Percentiles rank a stretch among this genome's conserved stretches.
Conservation (phyloP, 2,329 filamentous ascomycete genomes). For the Xylariaceae sp. region DNA sequence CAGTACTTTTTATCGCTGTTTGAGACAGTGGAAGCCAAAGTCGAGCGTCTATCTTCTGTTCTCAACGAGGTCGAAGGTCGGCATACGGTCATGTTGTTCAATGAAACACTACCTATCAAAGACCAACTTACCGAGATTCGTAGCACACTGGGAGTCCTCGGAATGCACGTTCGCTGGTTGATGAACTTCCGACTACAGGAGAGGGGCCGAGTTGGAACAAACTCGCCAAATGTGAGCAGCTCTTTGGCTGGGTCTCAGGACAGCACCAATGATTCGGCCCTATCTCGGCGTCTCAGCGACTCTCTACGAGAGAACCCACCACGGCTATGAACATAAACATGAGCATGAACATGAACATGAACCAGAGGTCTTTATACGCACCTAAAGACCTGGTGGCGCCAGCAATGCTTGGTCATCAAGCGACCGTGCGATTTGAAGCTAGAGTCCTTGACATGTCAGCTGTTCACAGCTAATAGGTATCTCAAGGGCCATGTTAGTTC, state of each 20-base stretch:
- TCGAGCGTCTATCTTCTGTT: conserved; percentile 52
- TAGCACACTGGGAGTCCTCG: conserved; percentile 52
- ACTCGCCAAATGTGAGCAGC: conserved; percentile 21
- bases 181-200: conserved; percentile 49
- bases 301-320: conserved; percentile 29
- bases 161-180: conserved; percentile 56
- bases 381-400: neutral
- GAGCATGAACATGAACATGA: neutral
- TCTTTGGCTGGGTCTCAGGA: conserved; percentile 26
- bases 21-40: conserved; percentile 48
- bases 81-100: conserved; percentile 56
- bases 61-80: conserved; percentile 54
- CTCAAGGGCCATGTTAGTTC: neutral
- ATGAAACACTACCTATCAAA: conserved; percentile 56
- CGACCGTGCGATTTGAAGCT: neutral
- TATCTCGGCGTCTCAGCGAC: conserved; percentile 30
- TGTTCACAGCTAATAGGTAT: neutral
- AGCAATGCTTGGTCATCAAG: neutral
- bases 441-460: neutral
- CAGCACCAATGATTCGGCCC: conserved; percentile 19
- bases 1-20: conserved; percentile 42
- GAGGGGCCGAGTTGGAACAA: conserved; percentile 29
- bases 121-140: conserved; percentile 57
- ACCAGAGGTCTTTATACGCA: neutral
- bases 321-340: conserved; percentile 22